Base-by-base conservation (phyloP, 148 eudicot genomes). In the Tetragonia tetragonoides region DNA sequence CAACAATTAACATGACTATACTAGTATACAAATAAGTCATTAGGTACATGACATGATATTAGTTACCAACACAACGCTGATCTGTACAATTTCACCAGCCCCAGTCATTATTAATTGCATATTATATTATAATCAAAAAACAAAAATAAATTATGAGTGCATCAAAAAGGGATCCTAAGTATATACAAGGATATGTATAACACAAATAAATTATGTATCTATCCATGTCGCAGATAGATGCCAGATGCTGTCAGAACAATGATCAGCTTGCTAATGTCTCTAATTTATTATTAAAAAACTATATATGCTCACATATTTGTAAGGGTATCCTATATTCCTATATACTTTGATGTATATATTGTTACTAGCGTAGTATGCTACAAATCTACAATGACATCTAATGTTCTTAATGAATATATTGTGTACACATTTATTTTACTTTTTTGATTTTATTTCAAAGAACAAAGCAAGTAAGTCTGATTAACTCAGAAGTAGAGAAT, bases 91-190 rank as follows among this genome's bases (percentile, higher is more conserved):
- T 49, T 72, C 53, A 1, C 18, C 66, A 74, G 18, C 53, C n/a
- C 28, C 53, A 57, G 28, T 57, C 66, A 77, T 77, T 38, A 77
- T 77, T n/a, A n/a, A n/a, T n/a, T 77, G 65, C 65, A 77, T 23
- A 15, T 21, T 23, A 15, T 21, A 38, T 15, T 28, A 64, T 64
- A n/a, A 47, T 47, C 21, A 21, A 12, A 67, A 54, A 5, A 11
- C 9, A 53, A 16, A 61, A 34, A 7, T 23, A 61, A 38, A 23
- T 53, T 65, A 37, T 21, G 40, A 49, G 10, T 64, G 69, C 5
- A 53, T 56, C 17, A 66, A 77, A 77, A 77, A 71, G 66, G 79
- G 53, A 77, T 77, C 79, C 79, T 68, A 77, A 24, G 79, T 56
- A 34, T 16, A 59, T 7, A 9, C 40, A 74, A 41, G 11, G 7